phyloP scores from a whole-genome alignment of 2,329 filamentous ascomycete species.

The Kalaharituber pfeilii region DNA sequence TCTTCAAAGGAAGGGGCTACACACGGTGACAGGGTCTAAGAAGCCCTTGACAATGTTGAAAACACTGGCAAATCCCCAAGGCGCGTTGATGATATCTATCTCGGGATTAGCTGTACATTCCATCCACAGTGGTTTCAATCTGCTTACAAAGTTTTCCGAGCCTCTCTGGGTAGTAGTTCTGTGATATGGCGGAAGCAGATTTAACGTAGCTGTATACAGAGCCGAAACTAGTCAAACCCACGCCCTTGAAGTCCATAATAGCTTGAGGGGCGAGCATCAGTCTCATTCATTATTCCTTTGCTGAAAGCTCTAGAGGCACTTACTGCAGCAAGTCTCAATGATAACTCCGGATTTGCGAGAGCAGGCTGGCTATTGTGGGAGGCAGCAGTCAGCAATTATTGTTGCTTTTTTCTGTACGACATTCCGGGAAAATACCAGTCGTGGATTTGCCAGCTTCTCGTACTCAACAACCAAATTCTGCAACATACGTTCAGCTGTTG shows the following conservation, averaged over 20 bases:
- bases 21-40: constrained; percentile 79
- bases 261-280: constrained; percentile 25
- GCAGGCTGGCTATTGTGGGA: constrained; percentile 48
- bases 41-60: constrained; percentile 82
- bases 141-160: not conserved
- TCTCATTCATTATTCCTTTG: not conserved
- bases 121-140: not conserved
- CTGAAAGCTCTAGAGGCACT: not conserved
- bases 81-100: constrained; percentile 75
- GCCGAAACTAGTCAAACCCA: constrained; percentile 62
- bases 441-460: constrained; percentile 84
- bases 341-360: constrained; percentile 78
- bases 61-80: constrained; percentile 79
- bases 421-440: constrained; percentile 34
- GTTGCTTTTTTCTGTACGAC: not conserved
- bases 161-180: constrained; percentile 98
- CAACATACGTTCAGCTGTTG: constrained; percentile 80
- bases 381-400: not conserved
- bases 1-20: not conserved
- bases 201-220: constrained; percentile 79
- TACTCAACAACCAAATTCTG: constrained; percentile 95
- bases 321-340: constrained; percentile 83
- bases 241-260: constrained; percentile 94
- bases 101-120: not conserved
- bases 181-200: constrained; percentile 71